Base-by-base conservation (phyloP, 179 eudicot genomes). In the Carnegiea gigantea region DNA sequence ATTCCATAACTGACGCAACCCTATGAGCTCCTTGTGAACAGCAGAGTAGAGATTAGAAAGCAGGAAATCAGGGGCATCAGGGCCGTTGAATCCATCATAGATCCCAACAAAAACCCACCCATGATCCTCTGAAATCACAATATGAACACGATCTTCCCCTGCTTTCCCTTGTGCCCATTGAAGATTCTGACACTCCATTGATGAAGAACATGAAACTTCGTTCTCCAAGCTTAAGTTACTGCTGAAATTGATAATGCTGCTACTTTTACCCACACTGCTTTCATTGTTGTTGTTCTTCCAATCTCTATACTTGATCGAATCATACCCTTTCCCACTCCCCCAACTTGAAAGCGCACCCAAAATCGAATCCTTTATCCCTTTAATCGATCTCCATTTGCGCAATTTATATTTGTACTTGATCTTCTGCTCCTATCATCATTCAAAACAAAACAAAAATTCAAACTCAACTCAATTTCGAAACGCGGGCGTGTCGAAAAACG, bases 121-220 rank as follows among this genome's bases (percentile, higher is more conserved):
- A 59, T 89, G 81, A 68, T 93, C 94, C 48, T 93, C 94, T 0
- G 95, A 90, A 0, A 92, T 73, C 20, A 90, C 95, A 4, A 95
- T 73, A 70, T 95, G 98, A 3, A 95, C 92, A 9, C 98, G 84
- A 81, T 95, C 98, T 72, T 95, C 98, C 6, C 98, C 98, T 28
- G 98, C 97, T 82, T 92, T 95, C 6, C 98, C 98, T 23, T 93
- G 95, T 0, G 98, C 98, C 98, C 98, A 95, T 78, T 93, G 94
- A 73, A 95, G 84, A 79, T 87, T 95, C 51, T 76, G 79, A 57
- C 44, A 46, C 23, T 36, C 73, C 46, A 70, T 30, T 18, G 73
- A 70, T 33, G 73, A 70, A 70, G 73, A 30, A 36, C 21, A 33
- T 70, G 43, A 70, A 70, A 36, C 73, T 12, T 70, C 73, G 17